phyloP scores from a whole-genome alignment of 179 eudicot species.

The Corrigiola litoralis region DNA sequence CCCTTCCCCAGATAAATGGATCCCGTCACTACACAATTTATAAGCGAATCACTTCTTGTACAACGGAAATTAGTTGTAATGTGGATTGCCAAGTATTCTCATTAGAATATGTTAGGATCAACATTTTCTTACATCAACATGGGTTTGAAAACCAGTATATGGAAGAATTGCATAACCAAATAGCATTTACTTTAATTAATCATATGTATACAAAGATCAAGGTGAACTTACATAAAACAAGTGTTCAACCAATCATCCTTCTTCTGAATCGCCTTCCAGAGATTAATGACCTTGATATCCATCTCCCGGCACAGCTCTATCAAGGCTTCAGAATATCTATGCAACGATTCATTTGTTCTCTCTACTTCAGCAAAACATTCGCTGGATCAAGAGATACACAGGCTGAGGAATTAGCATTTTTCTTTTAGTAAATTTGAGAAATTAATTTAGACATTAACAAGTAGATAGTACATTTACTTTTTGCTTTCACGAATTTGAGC shows the following conservation, averaged over 20 bases:
- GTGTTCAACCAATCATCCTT: slow-evolving; percentile 62
- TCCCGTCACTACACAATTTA: slow-evolving; percentile 82
- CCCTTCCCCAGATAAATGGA: slow-evolving; percentile 73
- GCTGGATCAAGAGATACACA: slow-evolving; percentile 39
- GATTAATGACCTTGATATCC: slow-evolving; percentile 67
- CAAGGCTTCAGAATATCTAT: slow-evolving; percentile 67
- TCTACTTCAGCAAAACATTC: slow-evolving; percentile 31
- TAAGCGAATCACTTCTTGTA: no score
- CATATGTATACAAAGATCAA: no score
- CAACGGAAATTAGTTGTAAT: no score
- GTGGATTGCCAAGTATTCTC: no score
- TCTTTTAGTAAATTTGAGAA: slow-evolving; percentile 2
- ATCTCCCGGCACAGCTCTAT: slow-evolving; percentile 61
- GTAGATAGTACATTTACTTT: slow-evolving; percentile 37
- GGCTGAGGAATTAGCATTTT: slow-evolving; percentile 3
- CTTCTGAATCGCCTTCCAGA: slow-evolving; percentile 63
- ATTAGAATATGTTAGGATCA: no score
- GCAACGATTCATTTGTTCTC: slow-evolving; percentile 64
- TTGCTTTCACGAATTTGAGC: slow-evolving; percentile 35
- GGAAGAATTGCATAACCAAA: no score
- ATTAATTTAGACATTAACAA: neutral
- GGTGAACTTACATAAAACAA: slow-evolving; percentile 89
- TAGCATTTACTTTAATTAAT: no score
- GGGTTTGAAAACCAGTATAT: no score
- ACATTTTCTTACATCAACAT: no score